Evolutionary conservation across 2,329 filamentous ascomycete genomes (phyloP).

Genomic region (Colletotrichum liriopes): DNA sequence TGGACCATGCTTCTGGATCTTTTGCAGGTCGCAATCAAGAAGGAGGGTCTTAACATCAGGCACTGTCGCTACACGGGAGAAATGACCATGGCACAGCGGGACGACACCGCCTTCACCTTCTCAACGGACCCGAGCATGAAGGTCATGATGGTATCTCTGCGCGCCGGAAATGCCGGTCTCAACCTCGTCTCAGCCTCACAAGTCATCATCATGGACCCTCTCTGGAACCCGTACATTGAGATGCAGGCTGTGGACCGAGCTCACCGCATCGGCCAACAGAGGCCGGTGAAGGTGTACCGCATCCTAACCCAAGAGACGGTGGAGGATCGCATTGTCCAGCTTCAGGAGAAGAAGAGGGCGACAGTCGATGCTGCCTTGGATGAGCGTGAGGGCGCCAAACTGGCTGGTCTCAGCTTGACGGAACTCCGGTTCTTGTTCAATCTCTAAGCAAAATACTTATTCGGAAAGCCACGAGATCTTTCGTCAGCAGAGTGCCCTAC

Average conservation of each 20-base stretch:
- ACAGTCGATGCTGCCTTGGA: constrained; percentile 86
- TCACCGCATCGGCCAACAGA: constrained; percentile 86
- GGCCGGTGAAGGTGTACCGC: constrained; percentile 83
- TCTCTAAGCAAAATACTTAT: constrained; percentile 29
- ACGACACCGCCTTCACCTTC: constrained; percentile 78
- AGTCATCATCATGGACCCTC: constrained; percentile 92
- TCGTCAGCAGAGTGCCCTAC: no score
- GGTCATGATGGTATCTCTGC: constrained; percentile 84
- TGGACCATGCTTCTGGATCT: constrained; percentile 86
- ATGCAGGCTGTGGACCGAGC: constrained; percentile 93
- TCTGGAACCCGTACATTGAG: constrained; percentile 95
- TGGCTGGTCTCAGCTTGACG: constrained; percentile 75
- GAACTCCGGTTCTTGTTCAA: constrained; percentile 81
- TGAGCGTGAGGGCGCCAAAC: constrained; percentile 77
- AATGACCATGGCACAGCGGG: constrained; percentile 78
- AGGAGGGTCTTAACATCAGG: constrained; percentile 63
- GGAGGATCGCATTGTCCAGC: constrained; percentile 85
- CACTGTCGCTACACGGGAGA: constrained; percentile 84
- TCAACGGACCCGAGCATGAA: constrained; percentile 70
- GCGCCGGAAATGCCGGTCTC: constrained; percentile 87
- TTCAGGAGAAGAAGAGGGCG: constrained; percentile 85
- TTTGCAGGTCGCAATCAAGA: constrained; percentile 78
- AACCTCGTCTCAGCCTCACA: constrained; percentile 88
- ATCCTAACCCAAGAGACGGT: constrained; percentile 84
- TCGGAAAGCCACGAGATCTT: no score